These are phyloP conservation scores for Voacanga thouarsii DNA, from an alignment of 257 asterid genomes.

Conservation along the genomic window DNA sequence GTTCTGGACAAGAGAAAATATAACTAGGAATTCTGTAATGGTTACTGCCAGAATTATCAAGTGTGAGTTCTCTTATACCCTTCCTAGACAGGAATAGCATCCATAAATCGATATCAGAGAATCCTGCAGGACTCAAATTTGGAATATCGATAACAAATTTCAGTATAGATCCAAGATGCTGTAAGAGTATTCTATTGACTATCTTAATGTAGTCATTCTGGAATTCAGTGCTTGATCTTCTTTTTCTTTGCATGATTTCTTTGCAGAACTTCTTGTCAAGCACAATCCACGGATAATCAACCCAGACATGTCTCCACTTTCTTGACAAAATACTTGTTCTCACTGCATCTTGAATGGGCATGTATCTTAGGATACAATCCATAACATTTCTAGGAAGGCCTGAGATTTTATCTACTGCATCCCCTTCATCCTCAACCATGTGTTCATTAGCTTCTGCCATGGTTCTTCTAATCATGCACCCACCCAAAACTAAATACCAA, in stretches of 20 bases:
- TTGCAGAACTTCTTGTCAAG: constrained; percentile 1
- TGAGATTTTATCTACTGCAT: constrained; percentile 13
- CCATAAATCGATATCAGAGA: constrained; percentile 5
- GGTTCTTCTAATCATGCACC: no score
- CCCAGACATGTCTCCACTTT: constrained; percentile 28
- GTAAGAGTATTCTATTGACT: background rate
- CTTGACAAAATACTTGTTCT: constrained; percentile 23
- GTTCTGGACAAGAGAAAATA: background rate
- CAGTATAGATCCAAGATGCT: constrained; percentile 7
- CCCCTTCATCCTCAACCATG: background rate
- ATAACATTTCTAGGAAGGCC: constrained; percentile 18
- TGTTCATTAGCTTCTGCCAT: background rate
- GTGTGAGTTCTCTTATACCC: constrained; percentile 8
- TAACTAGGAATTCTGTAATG: background rate
- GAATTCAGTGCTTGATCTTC: no score
- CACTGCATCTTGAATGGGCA: constrained; percentile 29
- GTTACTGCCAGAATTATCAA: background rate
- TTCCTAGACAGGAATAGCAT: background rate
- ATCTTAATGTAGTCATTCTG: background rate
- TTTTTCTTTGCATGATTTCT: background rate
- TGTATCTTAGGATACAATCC: constrained; percentile 7
- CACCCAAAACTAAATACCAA: background rate
- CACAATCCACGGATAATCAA: background rate
- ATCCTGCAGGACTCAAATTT: background rate
- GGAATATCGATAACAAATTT: constrained; percentile 12